Evolutionary conservation across 1,284 basidiomycete species (phyloP).

Genomic region (Cryptococcus floricola): DNA sequence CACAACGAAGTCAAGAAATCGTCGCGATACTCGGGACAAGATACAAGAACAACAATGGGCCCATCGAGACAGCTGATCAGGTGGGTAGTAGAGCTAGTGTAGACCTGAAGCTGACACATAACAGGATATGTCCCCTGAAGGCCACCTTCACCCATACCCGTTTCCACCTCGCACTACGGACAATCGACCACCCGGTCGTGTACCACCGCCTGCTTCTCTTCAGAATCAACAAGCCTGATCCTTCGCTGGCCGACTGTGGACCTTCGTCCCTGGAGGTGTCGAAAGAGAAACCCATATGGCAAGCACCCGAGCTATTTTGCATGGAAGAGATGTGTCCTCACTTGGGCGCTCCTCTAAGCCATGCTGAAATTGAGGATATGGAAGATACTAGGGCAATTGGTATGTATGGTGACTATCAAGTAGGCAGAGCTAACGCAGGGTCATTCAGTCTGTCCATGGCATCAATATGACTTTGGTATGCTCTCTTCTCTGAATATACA

Average conservation of each 20-base stretch:
- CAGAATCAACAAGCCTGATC: slow-evolving; percentile 54
- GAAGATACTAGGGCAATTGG: slow-evolving; percentile 37
- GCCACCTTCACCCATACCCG: slow-evolving; percentile 62
- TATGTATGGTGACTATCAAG: slow-evolving; percentile 5
- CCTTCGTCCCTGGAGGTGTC: slow-evolving; percentile 5
- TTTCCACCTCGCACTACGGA: slow-evolving; percentile 65
- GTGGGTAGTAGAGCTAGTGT: slow-evolving; percentile 2
- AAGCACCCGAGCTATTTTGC: slow-evolving; percentile 62
- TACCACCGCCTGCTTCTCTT: slow-evolving; percentile 72
- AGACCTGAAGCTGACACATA: slow-evolving; percentile 37
- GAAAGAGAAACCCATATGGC: slow-evolving; percentile 8
- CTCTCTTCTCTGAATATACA: neutral
- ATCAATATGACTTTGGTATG: slow-evolving; percentile 57
- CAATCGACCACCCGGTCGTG: slow-evolving; percentile 54
- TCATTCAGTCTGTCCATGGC: slow-evolving; percentile 73
- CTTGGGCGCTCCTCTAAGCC: slow-evolving; percentile 75
- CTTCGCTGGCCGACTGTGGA: slow-evolving; percentile 21
- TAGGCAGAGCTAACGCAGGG: neutral
- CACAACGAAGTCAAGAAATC: neutral
- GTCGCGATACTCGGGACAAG: neutral
- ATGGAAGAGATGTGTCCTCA: slow-evolving; percentile 85
- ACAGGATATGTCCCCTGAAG: slow-evolving; percentile 55
- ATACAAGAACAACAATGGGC: neutral
- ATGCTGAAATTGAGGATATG: slow-evolving; percentile 48
- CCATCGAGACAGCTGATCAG: neutral